These are phyloP conservation scores for Babesia bigemina DNA, from an alignment of 169 alveolate genomes.

Conservation along the genomic window DNA sequence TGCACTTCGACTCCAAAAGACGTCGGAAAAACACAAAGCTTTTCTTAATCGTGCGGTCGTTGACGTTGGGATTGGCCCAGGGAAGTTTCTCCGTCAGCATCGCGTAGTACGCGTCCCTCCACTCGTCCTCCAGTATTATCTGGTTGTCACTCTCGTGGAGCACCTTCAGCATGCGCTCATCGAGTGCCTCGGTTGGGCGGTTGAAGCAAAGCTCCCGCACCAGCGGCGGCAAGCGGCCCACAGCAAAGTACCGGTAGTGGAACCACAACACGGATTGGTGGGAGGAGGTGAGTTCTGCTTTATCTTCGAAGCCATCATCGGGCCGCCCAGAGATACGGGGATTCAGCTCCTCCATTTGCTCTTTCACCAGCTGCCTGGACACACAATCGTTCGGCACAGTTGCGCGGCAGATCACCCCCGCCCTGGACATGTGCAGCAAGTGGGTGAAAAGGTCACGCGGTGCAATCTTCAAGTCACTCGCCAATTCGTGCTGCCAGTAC, in stretches of 20 bases:
- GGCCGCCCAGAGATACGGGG: neutral
- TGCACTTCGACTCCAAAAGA: slow-evolving; percentile 35
- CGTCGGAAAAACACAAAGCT: slow-evolving; percentile 36
- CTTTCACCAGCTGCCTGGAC: slow-evolving; percentile 28
- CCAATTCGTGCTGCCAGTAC: slow-evolving; percentile 64
- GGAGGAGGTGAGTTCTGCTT: neutral
- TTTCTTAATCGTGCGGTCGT: slow-evolving; percentile 22
- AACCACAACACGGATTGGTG: slow-evolving; percentile 51
- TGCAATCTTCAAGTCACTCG: slow-evolving; percentile 32
- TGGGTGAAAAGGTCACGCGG: slow-evolving; percentile 46
- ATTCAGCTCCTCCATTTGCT: neutral
- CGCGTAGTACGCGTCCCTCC: slow-evolving; percentile 39
- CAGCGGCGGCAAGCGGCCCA: slow-evolving; percentile 46
- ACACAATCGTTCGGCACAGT: slow-evolving; percentile 53
- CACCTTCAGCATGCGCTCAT: slow-evolving; percentile 23
- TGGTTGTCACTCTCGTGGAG: slow-evolving; percentile 40
- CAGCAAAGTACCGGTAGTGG: slow-evolving; percentile 41
- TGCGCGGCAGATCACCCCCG: slow-evolving; percentile 29
- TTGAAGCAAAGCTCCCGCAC: slow-evolving; percentile 41
- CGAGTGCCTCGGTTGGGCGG: slow-evolving; percentile 1
- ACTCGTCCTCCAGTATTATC: slow-evolving; percentile 60
- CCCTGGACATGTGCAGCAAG: slow-evolving; percentile 28
- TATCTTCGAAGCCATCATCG: neutral
- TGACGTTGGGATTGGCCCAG: slow-evolving; percentile 13
- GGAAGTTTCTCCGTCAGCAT: slow-evolving; percentile 22